phyloP scores from a whole-genome alignment of 2,329 filamentous ascomycete species.

The Metarhizium robertsii region DNA sequence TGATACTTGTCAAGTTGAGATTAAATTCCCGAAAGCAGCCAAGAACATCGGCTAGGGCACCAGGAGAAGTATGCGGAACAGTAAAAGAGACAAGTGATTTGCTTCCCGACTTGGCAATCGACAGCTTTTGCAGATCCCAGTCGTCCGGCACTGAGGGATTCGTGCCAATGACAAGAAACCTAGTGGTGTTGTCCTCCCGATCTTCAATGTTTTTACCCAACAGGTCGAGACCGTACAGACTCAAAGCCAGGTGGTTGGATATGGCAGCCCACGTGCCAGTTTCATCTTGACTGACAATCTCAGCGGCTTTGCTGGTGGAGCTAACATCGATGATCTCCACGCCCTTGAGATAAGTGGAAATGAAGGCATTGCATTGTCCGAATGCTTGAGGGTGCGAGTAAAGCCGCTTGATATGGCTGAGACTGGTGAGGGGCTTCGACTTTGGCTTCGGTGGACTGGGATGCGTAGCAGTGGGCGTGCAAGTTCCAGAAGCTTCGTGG shows the following conservation, averaged over 20 bases:
- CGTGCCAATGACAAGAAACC: slow-evolving; percentile 60
- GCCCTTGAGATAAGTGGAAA: slow-evolving; percentile 58
- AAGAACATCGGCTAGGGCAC: slow-evolving; percentile 74
- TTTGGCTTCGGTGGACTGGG: slow-evolving; percentile 35
- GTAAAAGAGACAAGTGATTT: slow-evolving; percentile 82
- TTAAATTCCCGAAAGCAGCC: slow-evolving; percentile 64
- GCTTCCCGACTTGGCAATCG: slow-evolving; percentile 20
- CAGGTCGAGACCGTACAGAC: slow-evolving; percentile 57
- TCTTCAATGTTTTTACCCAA: slow-evolving; percentile 66
- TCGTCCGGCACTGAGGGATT: slow-evolving; percentile 17
- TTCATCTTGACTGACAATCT: slow-evolving; percentile 56
- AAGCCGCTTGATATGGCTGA: slow-evolving; percentile 60
- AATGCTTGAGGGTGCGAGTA: slow-evolving; percentile 96
- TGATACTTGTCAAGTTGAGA: slow-evolving; percentile 85
- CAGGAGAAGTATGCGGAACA: slow-evolving; percentile 65
- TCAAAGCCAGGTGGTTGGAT: slow-evolving; percentile 63
- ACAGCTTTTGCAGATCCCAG: slow-evolving; percentile 16
- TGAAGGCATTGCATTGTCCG: slow-evolving; percentile 76
- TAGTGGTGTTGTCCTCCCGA: slow-evolving; percentile 63
- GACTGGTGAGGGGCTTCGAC: slow-evolving; percentile 36
- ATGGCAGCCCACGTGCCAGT: slow-evolving; percentile 64
- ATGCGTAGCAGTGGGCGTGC: slow-evolving; percentile 38
- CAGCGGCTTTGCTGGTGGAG: slow-evolving; percentile 77
- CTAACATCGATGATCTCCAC: slow-evolving; percentile 76
- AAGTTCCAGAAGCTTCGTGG: slow-evolving; percentile 30